phyloP scores from a whole-genome alignment of 345 rosid genomes.

The Cardamine chenopodiifolia region DNA sequence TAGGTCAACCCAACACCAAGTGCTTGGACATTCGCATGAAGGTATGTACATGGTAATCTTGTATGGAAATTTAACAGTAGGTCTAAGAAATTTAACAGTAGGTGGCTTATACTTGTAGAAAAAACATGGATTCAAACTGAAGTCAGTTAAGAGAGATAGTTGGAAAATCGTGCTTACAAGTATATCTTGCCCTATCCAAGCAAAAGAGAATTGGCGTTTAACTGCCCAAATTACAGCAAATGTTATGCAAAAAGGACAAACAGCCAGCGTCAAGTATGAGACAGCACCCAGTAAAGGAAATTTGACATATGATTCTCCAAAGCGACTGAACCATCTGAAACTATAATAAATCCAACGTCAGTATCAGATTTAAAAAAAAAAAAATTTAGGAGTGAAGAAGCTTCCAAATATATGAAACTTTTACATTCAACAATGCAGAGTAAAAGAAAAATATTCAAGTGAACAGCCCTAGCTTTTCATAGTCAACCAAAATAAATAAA shows the following conservation, averaged over 20 bases:
- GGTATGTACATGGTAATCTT: not conserved
- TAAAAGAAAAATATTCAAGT: not conserved
- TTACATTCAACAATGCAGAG: not conserved
- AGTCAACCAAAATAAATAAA: too few species aligned
- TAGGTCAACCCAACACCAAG: not conserved
- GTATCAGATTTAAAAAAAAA: constrained; percentile 15
- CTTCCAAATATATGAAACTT: not conserved
- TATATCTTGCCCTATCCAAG: constrained; percentile 99
- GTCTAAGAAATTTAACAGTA: too few species aligned
- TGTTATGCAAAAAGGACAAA: constrained; percentile 89
- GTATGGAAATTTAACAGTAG: not conserved
- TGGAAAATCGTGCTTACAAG: constrained; percentile 65
- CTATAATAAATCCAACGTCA: constrained; percentile 58
- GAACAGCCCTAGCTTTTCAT: too few species aligned
- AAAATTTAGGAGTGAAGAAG: not conserved
- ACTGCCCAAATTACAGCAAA: constrained; percentile 94
- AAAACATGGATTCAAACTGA: constrained; percentile 20
- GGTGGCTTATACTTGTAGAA: not conserved
- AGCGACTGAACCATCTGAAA: constrained; percentile 86
- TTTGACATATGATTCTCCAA: constrained; percentile 77
- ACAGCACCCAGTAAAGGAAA: constrained; percentile 86
- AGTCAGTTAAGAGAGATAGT: constrained; percentile 3
- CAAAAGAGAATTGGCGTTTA: constrained; percentile 60
- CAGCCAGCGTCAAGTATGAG: constrained; percentile 80
- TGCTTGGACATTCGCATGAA: not conserved